Evolutionary conservation across 2,329 filamentous ascomycete genomes (phyloP).

Genomic region (Trichothecium roseum): DNA sequence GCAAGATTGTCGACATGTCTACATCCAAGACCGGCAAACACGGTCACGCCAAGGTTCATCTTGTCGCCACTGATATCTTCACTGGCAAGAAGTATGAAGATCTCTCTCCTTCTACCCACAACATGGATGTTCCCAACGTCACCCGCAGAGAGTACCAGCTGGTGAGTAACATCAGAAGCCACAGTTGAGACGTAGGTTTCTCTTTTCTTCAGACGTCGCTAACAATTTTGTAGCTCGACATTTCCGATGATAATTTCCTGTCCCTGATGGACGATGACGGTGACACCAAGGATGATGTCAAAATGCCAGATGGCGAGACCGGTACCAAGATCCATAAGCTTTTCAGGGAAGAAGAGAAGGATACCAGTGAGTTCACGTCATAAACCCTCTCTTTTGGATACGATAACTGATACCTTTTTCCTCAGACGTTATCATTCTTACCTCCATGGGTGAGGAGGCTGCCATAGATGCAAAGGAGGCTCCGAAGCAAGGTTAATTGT

Average conservation of each 20-base stretch:
- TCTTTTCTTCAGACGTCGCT: no score
- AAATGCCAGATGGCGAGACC: slow-evolving; percentile 80
- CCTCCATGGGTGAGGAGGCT: slow-evolving; percentile 91
- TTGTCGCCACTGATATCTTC: slow-evolving; percentile 98
- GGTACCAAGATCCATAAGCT: slow-evolving; percentile 77
- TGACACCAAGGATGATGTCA: slow-evolving; percentile 88
- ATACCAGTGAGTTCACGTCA: slow-evolving; percentile 63
- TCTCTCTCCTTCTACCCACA: slow-evolving; percentile 92
- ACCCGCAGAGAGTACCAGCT: slow-evolving; percentile 84
- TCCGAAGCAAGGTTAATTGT: slow-evolving; percentile 29
- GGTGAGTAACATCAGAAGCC: slow-evolving; percentile 47
- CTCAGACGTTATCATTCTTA: slow-evolving; percentile 80
- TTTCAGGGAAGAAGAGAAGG: slow-evolving; percentile 77
- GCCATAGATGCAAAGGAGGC: slow-evolving; percentile 93
- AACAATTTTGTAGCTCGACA: slow-evolving; percentile 58
- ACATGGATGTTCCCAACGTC: slow-evolving; percentile 98
- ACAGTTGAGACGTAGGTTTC: not conserved
- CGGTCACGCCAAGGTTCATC: slow-evolving; percentile 99
- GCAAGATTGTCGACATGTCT: slow-evolving; percentile 99
- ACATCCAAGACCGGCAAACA: slow-evolving; percentile 99
- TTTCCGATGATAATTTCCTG: slow-evolving; percentile 89
- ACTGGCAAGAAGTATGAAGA: slow-evolving; percentile 99
- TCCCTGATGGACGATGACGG: slow-evolving; percentile 85
- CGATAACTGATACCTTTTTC: slow-evolving; percentile 11
- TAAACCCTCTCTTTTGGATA: not conserved